phyloP scores from a whole-genome alignment of 2,329 filamentous ascomycete genomes.

The Fusarium clavum region DNA sequence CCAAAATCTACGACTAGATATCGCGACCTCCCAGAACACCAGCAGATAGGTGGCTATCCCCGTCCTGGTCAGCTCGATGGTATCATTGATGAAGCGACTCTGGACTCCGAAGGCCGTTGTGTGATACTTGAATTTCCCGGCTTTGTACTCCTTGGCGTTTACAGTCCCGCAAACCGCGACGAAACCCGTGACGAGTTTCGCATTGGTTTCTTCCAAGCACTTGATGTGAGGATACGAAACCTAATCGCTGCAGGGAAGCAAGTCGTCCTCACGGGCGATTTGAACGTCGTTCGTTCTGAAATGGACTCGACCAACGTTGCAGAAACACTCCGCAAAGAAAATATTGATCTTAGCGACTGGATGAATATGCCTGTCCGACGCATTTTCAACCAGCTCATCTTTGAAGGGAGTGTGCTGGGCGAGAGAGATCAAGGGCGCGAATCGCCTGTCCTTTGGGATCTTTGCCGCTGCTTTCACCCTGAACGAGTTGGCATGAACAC shows the following conservation, averaged over 20 bases:
- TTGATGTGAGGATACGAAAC: constrained; percentile 89
- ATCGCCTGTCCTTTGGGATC: constrained; percentile 80
- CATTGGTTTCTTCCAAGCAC: constrained; percentile 78
- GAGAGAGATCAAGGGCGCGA: constrained; percentile 77
- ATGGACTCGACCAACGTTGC: constrained; percentile 81
- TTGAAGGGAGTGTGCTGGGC: constrained; percentile 75
- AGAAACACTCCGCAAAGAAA: constrained; percentile 78
- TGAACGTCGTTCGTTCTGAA: constrained; percentile 79
- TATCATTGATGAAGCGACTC: constrained; percentile 72
- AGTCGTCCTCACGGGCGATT: constrained; percentile 86
- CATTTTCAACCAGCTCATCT: constrained; percentile 87
- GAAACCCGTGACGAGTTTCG: constrained; percentile 86
- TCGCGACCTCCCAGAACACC: constrained; percentile 76
- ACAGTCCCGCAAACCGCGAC: constrained; percentile 90
- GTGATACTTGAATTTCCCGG: constrained; percentile 93
- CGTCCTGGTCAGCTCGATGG: constrained; percentile 72
- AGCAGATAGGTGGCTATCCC: constrained; percentile 92
- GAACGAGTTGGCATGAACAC: constrained; percentile 91
- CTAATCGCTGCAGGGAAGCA: constrained; percentile 82
- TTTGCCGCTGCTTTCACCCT: constrained; percentile 85
- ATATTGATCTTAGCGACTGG: constrained; percentile 76
- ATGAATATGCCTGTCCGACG: constrained; percentile 77
- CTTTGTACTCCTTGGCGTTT: constrained; percentile 92
- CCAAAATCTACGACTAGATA: constrained; percentile 78
- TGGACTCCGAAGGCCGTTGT: constrained; percentile 93